Percentiles rank a stretch among this genome's conserved stretches.
Evolutionary conservation across 108 stramenopile species (phyloP).

Genomic region (Skeletonema menzelii): DNA sequence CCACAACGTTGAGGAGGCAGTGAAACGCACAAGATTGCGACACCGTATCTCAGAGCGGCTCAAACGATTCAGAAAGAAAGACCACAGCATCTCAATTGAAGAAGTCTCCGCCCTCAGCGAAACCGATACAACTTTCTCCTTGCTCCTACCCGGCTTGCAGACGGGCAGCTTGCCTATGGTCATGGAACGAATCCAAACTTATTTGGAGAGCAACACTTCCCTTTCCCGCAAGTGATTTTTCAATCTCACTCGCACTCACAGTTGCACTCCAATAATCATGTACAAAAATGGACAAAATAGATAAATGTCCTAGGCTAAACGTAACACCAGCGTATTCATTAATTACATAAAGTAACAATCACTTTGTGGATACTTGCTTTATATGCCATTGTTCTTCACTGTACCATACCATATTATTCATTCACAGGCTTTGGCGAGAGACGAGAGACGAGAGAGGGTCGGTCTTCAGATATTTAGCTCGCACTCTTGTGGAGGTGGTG

Average conservation of each 20-base stretch:
- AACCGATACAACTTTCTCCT: neutral
- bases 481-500: too few relatives aligned
- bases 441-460: too few relatives aligned
- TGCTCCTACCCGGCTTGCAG: slow-evolving; percentile 31
- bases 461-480: too few relatives aligned
- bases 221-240: neutral
- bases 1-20: neutral
- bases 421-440: too few relatives aligned
- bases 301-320: neutral
- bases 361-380: neutral
- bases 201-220: slow-evolving; percentile 19
- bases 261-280: neutral
- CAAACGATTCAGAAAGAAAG: neutral
- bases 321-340: neutral
- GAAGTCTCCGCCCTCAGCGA: neutral
- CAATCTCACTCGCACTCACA: too few relatives aligned
- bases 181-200: slow-evolving; percentile 24
- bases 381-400: too few relatives aligned
- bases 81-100: neutral
- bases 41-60: neutral
- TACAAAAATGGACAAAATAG: neutral
- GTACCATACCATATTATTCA: too few relatives aligned
- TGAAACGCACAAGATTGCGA: neutral
- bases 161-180: slow-evolving; percentile 34
- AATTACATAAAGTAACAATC: neutral